These are phyloP conservation scores for Leccinum longicurvipes DNA, from an alignment of 768 basidiomycete genomes.

Conservation along the genomic window DNA sequence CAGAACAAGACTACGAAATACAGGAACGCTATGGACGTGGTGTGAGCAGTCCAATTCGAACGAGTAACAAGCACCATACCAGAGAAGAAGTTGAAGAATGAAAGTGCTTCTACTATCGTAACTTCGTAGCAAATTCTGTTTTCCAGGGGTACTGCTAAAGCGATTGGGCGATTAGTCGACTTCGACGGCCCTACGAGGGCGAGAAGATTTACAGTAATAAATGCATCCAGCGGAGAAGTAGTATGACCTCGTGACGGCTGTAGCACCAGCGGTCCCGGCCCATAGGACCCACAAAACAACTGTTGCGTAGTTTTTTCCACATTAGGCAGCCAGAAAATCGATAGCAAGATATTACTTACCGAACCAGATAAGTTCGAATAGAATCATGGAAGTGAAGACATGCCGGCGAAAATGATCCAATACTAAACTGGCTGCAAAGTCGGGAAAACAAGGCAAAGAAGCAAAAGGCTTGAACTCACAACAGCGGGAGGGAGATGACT, in stretches of 20 bases:
- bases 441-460: neutral
- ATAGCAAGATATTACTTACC: slow-evolving; percentile 12
- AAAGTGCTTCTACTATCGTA: slow-evolving; percentile 16
- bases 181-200: neutral
- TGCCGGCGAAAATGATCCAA: slow-evolving; percentile 7
- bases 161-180: neutral
- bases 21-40: slow-evolving; percentile 17
- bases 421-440: slow-evolving; percentile 12
- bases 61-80: slow-evolving; percentile 16
- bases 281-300: slow-evolving; percentile 25
- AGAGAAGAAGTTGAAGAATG: slow-evolving; percentile 23
- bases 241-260: slow-evolving; percentile 3
- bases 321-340: neutral
- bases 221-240: slow-evolving; percentile 20
- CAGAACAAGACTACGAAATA: slow-evolving; percentile 18
- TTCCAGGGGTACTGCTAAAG: slow-evolving; percentile 4
- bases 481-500: slow-evolving; percentile 20
- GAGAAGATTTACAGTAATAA: slow-evolving; percentile 1
- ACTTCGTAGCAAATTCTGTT: slow-evolving; percentile 19
- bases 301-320: neutral
- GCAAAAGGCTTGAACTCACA: slow-evolving; percentile 13
- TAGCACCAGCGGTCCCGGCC: slow-evolving; percentile 14
- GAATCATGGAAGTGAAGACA: slow-evolving; percentile 20
- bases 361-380: slow-evolving; percentile 28
- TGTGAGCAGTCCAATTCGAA: neutral